Evolutionary conservation across 164 flowering plant species (phyloP).

Genomic region (Liriodendron chinense): DNA sequence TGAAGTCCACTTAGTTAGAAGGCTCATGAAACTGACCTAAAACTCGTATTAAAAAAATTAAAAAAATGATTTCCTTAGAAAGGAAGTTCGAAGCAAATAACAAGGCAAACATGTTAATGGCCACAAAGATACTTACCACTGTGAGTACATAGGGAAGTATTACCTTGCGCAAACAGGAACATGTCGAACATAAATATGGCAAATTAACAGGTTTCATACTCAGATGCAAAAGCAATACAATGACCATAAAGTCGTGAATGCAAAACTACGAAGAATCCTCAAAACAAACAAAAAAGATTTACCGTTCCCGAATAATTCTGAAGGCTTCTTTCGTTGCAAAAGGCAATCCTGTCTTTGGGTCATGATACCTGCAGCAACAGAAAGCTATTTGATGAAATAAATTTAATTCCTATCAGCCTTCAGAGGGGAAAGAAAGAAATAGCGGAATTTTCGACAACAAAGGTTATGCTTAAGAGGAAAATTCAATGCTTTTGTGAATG

Average conservation of each 20-base stretch:
- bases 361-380: slow-evolving; percentile 64
- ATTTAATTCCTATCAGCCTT: no score
- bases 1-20: neutral
- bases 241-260: neutral
- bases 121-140: neutral
- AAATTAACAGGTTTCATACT: neutral
- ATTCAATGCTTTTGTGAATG: no score
- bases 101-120: neutral
- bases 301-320: slow-evolving; percentile 74
- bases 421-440: no score
- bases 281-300: slow-evolving; percentile 16
- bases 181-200: neutral
- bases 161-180: neutral
- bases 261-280: neutral
- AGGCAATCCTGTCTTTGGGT: slow-evolving; percentile 89
- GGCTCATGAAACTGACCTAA: neutral
- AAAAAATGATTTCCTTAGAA: neutral
- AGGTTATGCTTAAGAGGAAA: no score
- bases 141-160: neutral
- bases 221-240: neutral
- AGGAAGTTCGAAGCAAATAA: neutral
- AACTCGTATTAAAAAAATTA: no score
- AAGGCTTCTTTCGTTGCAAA: slow-evolving; percentile 96
- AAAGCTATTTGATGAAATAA: neutral
- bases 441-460: no score